phyloP scores from a whole-genome alignment of 2,329 filamentous ascomycete species.

The Neopestalotiopsis sp. region DNA sequence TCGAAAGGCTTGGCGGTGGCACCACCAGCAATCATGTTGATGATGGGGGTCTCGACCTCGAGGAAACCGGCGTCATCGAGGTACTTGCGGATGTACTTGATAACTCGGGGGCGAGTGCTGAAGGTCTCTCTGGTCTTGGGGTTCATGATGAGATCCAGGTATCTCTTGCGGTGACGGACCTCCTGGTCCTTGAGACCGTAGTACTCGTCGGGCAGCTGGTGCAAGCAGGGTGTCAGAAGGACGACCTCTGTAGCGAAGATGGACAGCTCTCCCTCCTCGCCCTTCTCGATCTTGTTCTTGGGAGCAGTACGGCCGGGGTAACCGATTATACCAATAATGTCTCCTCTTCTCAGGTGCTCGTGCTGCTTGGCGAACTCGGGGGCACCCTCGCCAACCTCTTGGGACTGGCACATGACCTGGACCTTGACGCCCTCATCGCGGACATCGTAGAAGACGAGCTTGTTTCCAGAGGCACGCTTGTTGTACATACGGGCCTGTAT shows the following conservation, averaged over 20 bases:
- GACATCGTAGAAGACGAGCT: slow-evolving; percentile 92
- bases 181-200: slow-evolving; percentile 97
- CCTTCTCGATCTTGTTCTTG: slow-evolving; percentile 80
- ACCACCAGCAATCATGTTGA: slow-evolving; percentile 87
- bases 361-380: slow-evolving; percentile 85
- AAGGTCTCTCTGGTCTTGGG: slow-evolving; percentile 83
- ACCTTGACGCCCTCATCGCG: slow-evolving; percentile 68
- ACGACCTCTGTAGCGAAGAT: slow-evolving; percentile 89
- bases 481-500: slow-evolving; percentile 89
- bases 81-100: slow-evolving; percentile 86
- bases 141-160: slow-evolving; percentile 98
- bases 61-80: slow-evolving; percentile 88
- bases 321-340: slow-evolving; percentile 88
- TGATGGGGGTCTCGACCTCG: slow-evolving; percentile 96
- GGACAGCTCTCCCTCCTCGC: slow-evolving; percentile 87
- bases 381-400: slow-evolving; percentile 72
- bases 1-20: slow-evolving; percentile 94
- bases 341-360: slow-evolving; percentile 85
- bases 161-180: slow-evolving; percentile 89
- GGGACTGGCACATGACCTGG: slow-evolving; percentile 90
- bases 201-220: slow-evolving; percentile 87
- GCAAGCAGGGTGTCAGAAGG: slow-evolving; percentile 88
- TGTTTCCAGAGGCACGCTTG: slow-evolving; percentile 80
- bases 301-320: slow-evolving; percentile 86
- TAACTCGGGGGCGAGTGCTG: slow-evolving; percentile 83